phyloP scores from a whole-genome alignment of 2,329 filamentous ascomycete species.

The Graphiopsis chlorocephala region DNA sequence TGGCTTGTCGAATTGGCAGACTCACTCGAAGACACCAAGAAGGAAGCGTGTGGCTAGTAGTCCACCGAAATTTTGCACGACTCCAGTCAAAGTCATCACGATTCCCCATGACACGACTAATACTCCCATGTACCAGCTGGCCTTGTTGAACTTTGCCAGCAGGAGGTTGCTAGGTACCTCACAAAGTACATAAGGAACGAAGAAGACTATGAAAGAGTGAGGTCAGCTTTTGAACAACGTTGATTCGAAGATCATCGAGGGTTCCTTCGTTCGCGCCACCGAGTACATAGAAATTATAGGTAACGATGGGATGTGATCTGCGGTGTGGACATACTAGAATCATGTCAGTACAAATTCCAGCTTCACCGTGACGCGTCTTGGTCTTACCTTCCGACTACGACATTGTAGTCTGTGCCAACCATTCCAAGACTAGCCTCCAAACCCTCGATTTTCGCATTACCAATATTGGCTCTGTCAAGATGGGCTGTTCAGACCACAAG shows the following conservation, averaged over 20 bases:
- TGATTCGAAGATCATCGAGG: neutral
- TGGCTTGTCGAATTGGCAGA: neutral
- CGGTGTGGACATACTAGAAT: neutral
- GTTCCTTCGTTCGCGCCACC: neutral
- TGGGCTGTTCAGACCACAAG: slow-evolving; percentile 39
- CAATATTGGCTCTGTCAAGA: slow-evolving; percentile 42
- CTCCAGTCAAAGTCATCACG: slow-evolving; percentile 31
- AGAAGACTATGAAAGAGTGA: slow-evolving; percentile 6
- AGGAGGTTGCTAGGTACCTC: slow-evolving; percentile 39
- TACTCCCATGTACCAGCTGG: slow-evolving; percentile 38
- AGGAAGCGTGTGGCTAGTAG: slow-evolving; percentile 28
- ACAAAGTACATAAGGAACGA: slow-evolving; percentile 38
- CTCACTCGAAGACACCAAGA: slow-evolving; percentile 21
- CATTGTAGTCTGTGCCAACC: slow-evolving; percentile 12
- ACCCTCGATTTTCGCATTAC: slow-evolving; percentile 30
- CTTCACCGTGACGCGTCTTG: neutral
- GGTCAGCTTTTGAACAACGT: neutral
- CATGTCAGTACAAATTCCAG: neutral
- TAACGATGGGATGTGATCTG: neutral
- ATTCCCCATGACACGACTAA: slow-evolving; percentile 33
- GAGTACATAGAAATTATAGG: neutral
- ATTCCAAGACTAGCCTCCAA: slow-evolving; percentile 41
- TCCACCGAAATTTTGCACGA: slow-evolving; percentile 30
- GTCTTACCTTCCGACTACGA: slow-evolving; percentile 17
- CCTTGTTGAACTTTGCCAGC: slow-evolving; percentile 45